These are phyloP conservation scores for Piloderma croceum DNA, from an alignment of 768 basidiomycete genomes.

Conservation along the genomic window DNA sequence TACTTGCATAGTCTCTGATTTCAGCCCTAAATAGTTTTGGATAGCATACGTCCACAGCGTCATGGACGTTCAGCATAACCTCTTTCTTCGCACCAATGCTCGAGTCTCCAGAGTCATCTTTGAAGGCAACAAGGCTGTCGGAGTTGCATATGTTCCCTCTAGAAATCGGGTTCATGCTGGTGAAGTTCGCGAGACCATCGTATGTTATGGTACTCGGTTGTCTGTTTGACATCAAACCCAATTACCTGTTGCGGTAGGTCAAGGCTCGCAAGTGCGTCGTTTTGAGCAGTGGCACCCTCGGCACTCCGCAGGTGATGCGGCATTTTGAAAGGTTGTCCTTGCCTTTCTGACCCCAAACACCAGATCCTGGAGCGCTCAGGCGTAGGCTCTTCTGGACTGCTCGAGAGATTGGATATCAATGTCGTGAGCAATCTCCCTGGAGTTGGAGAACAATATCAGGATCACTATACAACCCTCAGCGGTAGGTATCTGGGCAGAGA, in stretches of 20 bases:
- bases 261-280: constrained; percentile 64
- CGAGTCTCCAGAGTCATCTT: constrained; percentile 68
- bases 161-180: constrained; percentile 52
- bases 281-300: constrained; percentile 59
- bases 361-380: constrained; percentile 69
- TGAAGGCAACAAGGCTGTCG: constrained; percentile 66
- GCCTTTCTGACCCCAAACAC: not conserved
- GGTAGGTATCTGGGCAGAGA: constrained; percentile 29
- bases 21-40: not conserved
- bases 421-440: constrained; percentile 66
- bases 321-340: too few relatives aligned
- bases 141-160: constrained; percentile 62
- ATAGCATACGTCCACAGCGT: constrained; percentile 65
- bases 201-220: not conserved
- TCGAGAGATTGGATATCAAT: constrained; percentile 55
- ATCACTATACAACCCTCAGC: constrained; percentile 67
- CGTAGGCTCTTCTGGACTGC: constrained; percentile 49
- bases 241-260: too few relatives aligned
- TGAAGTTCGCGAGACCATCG: constrained; percentile 54
- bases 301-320: constrained; percentile 46
- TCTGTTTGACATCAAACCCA: constrained; percentile 8
- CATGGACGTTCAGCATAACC: constrained; percentile 62
- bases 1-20: not conserved
- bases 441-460: constrained; percentile 69
- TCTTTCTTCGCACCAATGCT: constrained; percentile 61